phyloP scores from a whole-genome alignment of 306 rosid genomes.

The Erythrophleum fordii region DNA sequence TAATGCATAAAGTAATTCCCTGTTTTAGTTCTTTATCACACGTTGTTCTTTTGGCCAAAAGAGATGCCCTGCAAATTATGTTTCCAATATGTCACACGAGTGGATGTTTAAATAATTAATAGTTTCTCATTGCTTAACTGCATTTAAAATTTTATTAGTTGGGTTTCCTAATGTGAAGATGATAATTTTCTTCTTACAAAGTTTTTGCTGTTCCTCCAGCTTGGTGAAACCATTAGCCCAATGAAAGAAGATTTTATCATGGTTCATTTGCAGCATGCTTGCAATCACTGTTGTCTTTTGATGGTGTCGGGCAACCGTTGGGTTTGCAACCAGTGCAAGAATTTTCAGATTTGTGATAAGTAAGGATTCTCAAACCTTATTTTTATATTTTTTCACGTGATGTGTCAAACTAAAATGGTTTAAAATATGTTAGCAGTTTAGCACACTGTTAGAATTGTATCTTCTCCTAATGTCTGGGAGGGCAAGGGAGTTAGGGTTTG shows the following conservation, averaged over 20 bases:
- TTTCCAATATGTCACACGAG: background rate
- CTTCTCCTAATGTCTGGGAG: background rate
- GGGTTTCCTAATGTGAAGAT: conserved; percentile 8
- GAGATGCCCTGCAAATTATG: conserved; percentile 25
- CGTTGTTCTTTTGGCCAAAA: conserved; percentile 5
- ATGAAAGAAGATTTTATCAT: conserved; percentile 99
- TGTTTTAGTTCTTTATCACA: conserved; percentile 25
- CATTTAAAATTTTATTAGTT: background rate
- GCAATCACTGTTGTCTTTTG: conserved; percentile 78
- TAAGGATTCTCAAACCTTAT: conserved; percentile 47
- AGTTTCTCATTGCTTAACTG: background rate
- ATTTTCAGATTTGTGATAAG: conserved; percentile 91
- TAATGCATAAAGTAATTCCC: conserved; percentile 90
- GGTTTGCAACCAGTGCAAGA: conserved; percentile 93
- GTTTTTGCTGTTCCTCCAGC: conserved; percentile 59
- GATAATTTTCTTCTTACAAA: conserved; percentile 26
- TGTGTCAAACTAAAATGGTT: background rate
- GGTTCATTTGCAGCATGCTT: conserved; percentile 96
- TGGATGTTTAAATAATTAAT: background rate
- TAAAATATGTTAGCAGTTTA: background rate
- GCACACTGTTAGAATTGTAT: background rate
- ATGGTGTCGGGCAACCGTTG: conserved; percentile 93
- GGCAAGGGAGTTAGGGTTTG: background rate
- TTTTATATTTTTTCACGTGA: conserved; percentile 1
- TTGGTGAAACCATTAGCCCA: conserved; percentile 95